These are phyloP conservation scores for Ustulina deusta DNA, from an alignment of 2,329 filamentous ascomycete genomes.

Conservation along the genomic window DNA sequence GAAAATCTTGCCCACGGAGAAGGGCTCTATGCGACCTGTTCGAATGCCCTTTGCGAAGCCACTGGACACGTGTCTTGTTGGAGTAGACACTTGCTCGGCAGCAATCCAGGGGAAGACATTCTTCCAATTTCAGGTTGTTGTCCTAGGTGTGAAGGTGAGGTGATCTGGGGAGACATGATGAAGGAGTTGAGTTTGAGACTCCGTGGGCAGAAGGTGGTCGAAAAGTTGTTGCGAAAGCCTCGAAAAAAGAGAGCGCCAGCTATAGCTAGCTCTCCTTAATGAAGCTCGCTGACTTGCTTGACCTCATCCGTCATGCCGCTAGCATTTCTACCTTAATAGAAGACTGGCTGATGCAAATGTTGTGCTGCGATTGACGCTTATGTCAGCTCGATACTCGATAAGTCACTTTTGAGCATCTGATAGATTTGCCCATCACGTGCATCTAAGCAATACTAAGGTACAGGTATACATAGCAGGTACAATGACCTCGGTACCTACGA, in stretches of 20 bases:
- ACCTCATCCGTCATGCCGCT: background rate
- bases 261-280: conserved; percentile 24
- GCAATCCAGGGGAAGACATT: conserved; percentile 57
- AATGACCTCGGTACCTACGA: too few relatives aligned
- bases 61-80: conserved; percentile 72
- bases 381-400: background rate
- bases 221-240: conserved; percentile 72
- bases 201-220: conserved; percentile 76
- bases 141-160: conserved; percentile 71
- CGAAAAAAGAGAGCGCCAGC: conserved; percentile 50
- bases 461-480: background rate
- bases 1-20: conserved; percentile 58
- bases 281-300: conserved; percentile 8
- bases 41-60: conserved; percentile 64
- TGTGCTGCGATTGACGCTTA: background rate
- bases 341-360: background rate
- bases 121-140: conserved; percentile 78
- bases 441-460: background rate
- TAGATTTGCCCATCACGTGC: background rate
- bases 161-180: conserved; percentile 82
- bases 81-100: conserved; percentile 63
- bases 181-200: conserved; percentile 82
- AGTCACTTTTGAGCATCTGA: background rate
- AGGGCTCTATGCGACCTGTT: conserved; percentile 69
- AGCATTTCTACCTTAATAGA: too few relatives aligned